Evolutionary conservation across 2,329 filamentous ascomycete species (phyloP).

Genomic region (Xylariales sp.): DNA sequence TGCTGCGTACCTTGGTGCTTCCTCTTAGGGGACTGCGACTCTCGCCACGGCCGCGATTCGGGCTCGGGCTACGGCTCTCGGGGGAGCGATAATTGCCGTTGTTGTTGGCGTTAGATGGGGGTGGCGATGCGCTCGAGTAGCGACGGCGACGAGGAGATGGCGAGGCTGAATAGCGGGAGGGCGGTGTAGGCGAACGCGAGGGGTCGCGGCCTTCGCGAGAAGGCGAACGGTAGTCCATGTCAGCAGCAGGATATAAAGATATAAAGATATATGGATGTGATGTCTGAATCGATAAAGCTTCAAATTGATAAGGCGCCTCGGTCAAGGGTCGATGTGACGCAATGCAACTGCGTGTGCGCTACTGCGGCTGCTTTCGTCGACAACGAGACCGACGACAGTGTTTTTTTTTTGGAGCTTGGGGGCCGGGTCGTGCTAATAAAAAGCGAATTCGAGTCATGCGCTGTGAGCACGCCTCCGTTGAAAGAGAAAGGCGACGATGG

Average conservation of each 20-base stretch:
- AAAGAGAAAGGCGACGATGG: too few relatives aligned
- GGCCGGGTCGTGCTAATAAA: neutral
- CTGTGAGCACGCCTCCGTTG: too few relatives aligned
- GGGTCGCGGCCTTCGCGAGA: slow-evolving; percentile 45
- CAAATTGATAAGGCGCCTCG: neutral
- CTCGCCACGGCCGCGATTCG: slow-evolving; percentile 44
- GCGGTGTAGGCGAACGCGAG: slow-evolving; percentile 52
- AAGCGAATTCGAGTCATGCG: neutral
- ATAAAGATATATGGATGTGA: too few relatives aligned
- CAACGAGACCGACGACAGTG: neutral
- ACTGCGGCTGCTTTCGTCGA: neutral
- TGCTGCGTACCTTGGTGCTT: slow-evolving; percentile 47
- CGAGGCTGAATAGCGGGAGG: slow-evolving; percentile 54
- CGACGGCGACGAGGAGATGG: slow-evolving; percentile 49
- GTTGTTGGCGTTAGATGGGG: slow-evolving; percentile 48
- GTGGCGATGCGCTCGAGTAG: slow-evolving; percentile 47
- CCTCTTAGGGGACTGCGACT: slow-evolving; percentile 49
- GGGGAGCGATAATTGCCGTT: slow-evolving; percentile 51
- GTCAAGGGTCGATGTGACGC: slow-evolving; percentile 9
- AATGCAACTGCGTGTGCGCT: slow-evolving; percentile 12
- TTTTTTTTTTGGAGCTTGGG: neutral
- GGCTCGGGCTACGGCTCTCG: slow-evolving; percentile 43
- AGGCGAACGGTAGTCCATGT: slow-evolving; percentile 50
- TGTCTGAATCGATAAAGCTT: neutral
- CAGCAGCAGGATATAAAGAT: neutral